phyloP scores from a whole-genome alignment of 768 basidiomycete species.

The Mycena rosella region DNA sequence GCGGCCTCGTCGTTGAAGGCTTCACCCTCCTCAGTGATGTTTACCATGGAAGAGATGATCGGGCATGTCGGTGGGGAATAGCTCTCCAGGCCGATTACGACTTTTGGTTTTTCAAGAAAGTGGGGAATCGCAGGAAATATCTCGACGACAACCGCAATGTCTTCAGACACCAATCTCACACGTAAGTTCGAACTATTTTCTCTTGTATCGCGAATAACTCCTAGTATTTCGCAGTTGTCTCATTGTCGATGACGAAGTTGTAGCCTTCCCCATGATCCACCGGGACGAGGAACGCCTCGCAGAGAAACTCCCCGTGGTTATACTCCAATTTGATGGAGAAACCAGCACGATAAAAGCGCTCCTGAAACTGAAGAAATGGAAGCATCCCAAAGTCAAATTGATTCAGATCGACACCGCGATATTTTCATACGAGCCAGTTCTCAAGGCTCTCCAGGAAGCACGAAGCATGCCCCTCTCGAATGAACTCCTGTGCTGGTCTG shows the following conservation, averaged over 20 bases:
- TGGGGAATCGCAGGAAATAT: conserved; percentile 51
- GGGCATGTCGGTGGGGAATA: conserved; percentile 55
- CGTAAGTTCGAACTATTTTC: conserved; percentile 30
- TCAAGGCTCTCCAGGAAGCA: conserved; percentile 66
- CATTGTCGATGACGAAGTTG: conserved; percentile 58
- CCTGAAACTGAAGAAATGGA: conserved; percentile 50
- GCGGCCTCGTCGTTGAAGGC: conserved; percentile 53
- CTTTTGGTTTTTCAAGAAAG: conserved; percentile 52
- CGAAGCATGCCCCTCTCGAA: conserved; percentile 58
- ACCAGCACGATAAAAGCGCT: conserved; percentile 55
- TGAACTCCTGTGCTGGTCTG: conserved; percentile 67
- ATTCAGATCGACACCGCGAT: conserved; percentile 72
- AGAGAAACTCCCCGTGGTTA: conserved; percentile 60
- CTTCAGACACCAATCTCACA: conserved; percentile 66
- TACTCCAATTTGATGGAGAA: conserved; percentile 65
- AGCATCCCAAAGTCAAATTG: conserved; percentile 52
- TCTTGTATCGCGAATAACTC: not conserved
- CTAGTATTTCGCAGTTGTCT: conserved; percentile 49
- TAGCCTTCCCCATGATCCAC: conserved; percentile 66
- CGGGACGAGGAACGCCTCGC: conserved; percentile 68
- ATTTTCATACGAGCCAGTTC: conserved; percentile 73
- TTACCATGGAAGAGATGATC: conserved; percentile 27
- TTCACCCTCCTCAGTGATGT: conserved; percentile 48
- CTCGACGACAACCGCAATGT: conserved; percentile 56
- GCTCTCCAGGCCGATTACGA: conserved; percentile 52